A percentile compares a stretch with the other conserved stretches of the same genome.
Evolutionary conservation across 495 filamentous ascomycete genomes (phyloP).

Genomic region (Articulospora tetracladia): DNA sequence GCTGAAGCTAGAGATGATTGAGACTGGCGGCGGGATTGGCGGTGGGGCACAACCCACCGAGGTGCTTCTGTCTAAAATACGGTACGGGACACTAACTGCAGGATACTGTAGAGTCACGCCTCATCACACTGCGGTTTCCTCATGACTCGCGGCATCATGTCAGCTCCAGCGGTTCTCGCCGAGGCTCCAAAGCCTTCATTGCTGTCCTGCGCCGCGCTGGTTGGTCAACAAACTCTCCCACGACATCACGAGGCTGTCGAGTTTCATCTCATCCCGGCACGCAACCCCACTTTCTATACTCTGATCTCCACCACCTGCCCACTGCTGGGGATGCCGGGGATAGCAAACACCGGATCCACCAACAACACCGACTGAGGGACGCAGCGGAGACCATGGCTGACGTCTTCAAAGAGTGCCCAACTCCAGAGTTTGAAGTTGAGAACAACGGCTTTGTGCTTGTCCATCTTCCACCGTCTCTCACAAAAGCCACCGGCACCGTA

Average conservation of each 20-base stretch:
- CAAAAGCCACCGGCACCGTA: neutral
- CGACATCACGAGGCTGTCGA: neutral
- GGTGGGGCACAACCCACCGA: no score
- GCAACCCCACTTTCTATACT: conserved; percentile 1
- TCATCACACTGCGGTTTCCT: no score
- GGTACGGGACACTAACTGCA: no score
- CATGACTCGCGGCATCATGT: neutral
- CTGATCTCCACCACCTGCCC: neutral
- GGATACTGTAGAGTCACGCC: no score
- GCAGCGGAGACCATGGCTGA: neutral
- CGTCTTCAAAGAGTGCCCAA: neutral
- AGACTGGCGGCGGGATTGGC: no score
- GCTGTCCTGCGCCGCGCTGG: neutral
- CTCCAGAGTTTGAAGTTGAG: neutral
- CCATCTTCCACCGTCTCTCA: neutral
- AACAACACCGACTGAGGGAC: neutral
- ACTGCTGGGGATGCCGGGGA: neutral
- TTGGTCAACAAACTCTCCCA: neutral
- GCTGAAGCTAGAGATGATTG: no score
- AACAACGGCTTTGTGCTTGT: neutral
- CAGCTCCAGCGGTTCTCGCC: neutral
- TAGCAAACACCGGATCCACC: neutral
- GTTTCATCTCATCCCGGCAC: neutral
- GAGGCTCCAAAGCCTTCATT: no score
- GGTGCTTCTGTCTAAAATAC: no score